phyloP scores from a whole-genome alignment of 2,329 filamentous ascomycete genomes.

The Cladosporium colombiae region DNA sequence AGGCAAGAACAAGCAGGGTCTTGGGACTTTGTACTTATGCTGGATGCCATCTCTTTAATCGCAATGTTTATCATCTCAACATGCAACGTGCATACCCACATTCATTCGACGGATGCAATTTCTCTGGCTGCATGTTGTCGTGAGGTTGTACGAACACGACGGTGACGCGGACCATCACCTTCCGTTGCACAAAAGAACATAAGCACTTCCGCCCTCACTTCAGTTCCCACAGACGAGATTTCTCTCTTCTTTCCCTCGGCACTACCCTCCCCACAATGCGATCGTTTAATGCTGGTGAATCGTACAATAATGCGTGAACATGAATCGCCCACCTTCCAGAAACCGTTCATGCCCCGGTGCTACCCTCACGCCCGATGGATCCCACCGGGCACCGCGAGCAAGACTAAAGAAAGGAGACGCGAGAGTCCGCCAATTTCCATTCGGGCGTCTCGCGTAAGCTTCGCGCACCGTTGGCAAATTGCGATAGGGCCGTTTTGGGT shows the following conservation, averaged over 20 bases:
- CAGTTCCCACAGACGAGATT: background rate
- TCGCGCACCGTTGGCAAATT: constrained; percentile 7
- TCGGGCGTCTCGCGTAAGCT: background rate
- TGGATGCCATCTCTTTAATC: no score
- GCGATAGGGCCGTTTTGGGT: background rate
- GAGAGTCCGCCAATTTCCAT: background rate
- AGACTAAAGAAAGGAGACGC: constrained; percentile 11
- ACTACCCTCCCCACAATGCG: background rate
- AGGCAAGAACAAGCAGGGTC: background rate
- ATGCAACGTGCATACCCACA: background rate
- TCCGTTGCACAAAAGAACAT: background rate
- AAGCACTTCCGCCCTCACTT: background rate
- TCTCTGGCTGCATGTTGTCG: background rate
- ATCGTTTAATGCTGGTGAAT: background rate
- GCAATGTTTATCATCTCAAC: background rate
- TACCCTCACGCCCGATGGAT: background rate
- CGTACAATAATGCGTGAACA: background rate
- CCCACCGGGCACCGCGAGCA: background rate
- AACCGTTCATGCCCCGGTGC: background rate
- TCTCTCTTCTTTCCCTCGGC: background rate
- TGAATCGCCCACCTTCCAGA: constrained; percentile 10
- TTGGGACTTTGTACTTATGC: no score
- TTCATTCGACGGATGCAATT: background rate
- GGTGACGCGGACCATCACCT: background rate
- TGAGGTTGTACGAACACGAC: background rate